phyloP scores from a whole-genome alignment of 306 rosid species.

The Medicago ruthenica region DNA sequence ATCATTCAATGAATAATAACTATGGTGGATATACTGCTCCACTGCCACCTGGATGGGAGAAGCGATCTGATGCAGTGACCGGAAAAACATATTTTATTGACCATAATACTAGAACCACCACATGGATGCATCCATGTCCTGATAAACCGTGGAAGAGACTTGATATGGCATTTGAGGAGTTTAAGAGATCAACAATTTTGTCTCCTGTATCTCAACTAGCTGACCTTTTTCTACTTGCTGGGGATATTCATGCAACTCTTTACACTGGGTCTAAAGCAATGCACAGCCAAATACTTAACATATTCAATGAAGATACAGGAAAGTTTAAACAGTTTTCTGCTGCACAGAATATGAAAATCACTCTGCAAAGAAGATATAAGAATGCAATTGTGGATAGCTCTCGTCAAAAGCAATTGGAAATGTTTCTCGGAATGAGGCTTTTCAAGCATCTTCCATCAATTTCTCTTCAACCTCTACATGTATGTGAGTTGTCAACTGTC shows the following conservation, averaged over 20 bases:
- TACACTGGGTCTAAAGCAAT: conserved; percentile 98
- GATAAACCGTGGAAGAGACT: conserved; percentile 99
- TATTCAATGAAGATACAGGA: conserved; percentile 92
- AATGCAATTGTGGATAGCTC: conserved; percentile 96
- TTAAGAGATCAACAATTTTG: conserved; percentile 87
- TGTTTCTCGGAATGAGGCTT: conserved; percentile 96
- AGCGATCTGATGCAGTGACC: conserved; percentile 90
- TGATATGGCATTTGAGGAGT: conserved; percentile 97
- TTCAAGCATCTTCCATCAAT: conserved; percentile 98
- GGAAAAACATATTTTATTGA: conserved; percentile 90
- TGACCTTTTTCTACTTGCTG: conserved; percentile 95
- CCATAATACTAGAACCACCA: conserved; percentile 96
- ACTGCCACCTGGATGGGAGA: conserved; percentile 99
- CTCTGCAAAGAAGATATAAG: conserved; percentile 93
- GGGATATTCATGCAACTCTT: conserved; percentile 97
- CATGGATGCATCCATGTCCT: conserved; percentile 98
- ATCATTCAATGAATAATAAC: conserved; percentile 63
- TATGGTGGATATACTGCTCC: conserved; percentile 89
- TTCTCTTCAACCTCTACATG: conserved; percentile 85
- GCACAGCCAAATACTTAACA: conserved; percentile 99
- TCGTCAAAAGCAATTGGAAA: conserved; percentile 96
- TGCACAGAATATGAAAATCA: conserved; percentile 95
- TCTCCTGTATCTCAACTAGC: conserved; percentile 92
- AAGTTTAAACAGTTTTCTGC: conserved; percentile 94
- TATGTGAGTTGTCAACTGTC: conserved; percentile 60